Percentiles rank a stretch among this genome's conserved stretches.
phyloP scores from a whole-genome alignment of 805 yeast species.

The Wickerhamomyces subpelliculosus region DNA sequence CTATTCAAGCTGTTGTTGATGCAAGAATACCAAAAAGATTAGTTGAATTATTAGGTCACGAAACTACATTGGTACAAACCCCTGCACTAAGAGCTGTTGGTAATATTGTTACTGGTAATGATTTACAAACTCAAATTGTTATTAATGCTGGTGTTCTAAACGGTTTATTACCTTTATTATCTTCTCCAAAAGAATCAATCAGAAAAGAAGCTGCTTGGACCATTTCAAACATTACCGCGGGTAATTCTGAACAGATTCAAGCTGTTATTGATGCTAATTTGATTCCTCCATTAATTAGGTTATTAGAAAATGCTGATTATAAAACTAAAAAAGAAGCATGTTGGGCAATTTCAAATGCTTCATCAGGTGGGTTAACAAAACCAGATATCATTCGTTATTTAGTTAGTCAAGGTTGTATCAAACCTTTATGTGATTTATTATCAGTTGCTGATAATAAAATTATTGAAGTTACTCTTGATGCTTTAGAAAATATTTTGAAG shows the following conservation, averaged over 20 bases:
- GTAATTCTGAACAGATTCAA: conserved; percentile 91
- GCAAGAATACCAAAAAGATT: conserved; percentile 91
- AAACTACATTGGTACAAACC: conserved; percentile 82
- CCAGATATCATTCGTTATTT: conserved; percentile 93
- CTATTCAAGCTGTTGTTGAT: conserved; percentile 95
- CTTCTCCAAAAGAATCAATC: conserved; percentile 83
- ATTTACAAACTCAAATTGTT: conserved; percentile 89
- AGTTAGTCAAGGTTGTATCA: conserved; percentile 93
- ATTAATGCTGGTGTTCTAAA: conserved; percentile 88
- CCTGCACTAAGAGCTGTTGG: conserved; percentile 98
- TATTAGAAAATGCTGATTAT: conserved; percentile 80
- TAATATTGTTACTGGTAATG: conserved; percentile 96
- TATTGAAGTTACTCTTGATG: conserved; percentile 92
- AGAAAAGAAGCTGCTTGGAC: conserved; percentile 99
- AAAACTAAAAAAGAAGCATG: conserved; percentile 98
- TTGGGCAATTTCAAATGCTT: conserved; percentile 98
- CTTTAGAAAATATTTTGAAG: conserved; percentile 86
- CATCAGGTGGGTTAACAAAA: conserved; percentile 86
- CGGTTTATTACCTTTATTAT: conserved; percentile 73
- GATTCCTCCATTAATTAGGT: conserved; percentile 82
- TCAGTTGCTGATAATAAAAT: conserved; percentile 85
- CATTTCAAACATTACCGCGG: conserved; percentile 95
- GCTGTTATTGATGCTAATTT: conserved; percentile 93
- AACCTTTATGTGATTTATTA: conserved; percentile 91
- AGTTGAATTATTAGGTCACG: conserved; percentile 83